These are phyloP conservation scores for Leucosporidium scottii DNA, from an alignment of 768 basidiomycete genomes.

Conservation along the genomic window DNA sequence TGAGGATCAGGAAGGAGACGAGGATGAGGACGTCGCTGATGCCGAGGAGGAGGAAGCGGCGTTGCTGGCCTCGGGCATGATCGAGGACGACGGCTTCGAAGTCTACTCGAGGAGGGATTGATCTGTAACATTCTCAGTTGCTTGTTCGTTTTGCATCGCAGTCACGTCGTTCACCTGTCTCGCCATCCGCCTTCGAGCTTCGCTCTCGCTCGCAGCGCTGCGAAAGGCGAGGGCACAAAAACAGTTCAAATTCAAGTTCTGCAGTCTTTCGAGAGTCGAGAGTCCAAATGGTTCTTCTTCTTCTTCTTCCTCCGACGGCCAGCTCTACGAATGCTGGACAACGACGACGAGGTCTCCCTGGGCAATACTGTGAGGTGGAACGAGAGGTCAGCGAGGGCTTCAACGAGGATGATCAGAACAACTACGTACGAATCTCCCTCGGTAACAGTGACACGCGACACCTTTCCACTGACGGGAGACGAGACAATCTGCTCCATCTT, in stretches of 20 bases:
- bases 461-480: conserved; percentile 89
- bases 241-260: background rate
- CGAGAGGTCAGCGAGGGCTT: background rate
- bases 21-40: conserved; percentile 11
- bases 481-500: conserved; percentile 98
- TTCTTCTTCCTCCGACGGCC: background rate
- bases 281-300: background rate
- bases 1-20: background rate
- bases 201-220: no score
- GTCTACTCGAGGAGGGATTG: no score
- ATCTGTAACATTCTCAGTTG: no score
- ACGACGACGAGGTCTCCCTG: conserved; percentile 32
- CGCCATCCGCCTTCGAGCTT: no score
- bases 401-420: background rate
- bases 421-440: conserved; percentile 69
- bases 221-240: background rate
- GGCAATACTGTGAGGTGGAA: conserved; percentile 2
- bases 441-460: conserved; percentile 84
- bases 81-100: background rate
- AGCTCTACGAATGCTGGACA: conserved; percentile 11
- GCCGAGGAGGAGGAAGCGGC: conserved; percentile 15
- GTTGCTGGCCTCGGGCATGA: conserved; percentile 6
- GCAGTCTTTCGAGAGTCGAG: no score
- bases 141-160: no score
- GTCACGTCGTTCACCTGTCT: no score